Base-by-base conservation (phyloP, 495 filamentous ascomycete species). In the Parachaetomium inaequale region DNA sequence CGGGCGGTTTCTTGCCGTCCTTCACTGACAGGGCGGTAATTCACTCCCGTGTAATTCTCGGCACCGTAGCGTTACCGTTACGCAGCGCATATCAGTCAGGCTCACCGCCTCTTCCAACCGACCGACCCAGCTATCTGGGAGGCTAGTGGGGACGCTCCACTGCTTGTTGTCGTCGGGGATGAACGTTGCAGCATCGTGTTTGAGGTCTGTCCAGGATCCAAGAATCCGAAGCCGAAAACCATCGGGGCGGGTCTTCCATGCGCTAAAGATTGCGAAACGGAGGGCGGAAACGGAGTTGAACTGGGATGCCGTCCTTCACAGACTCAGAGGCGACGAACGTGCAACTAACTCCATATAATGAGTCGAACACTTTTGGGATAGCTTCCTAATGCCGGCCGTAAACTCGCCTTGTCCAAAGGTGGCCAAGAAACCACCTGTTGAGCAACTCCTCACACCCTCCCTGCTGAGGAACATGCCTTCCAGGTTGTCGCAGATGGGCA, bases 81-180 rank as follows among this genome's bases (percentile, higher is more conserved):
- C 19, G n/a, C 42, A 46, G 42, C 42, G n/a, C n/a, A n/a, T n/a
- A 46, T 46, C 42, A 15, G 19, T 21, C 17, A 23, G 21, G 21
- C 58, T 53, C 58, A 60, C 58, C 57, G 57, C 57, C 25, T 50
- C 57, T 51, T 59, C 15, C 17, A 10, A 26, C 14, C 53, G 21
- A 10, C 23, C 36, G 58, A 60, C 58, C 58, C 58, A 28, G 38
- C 36, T 12, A 34, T 32, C 49, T 60, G 58, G 58, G 46, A 28
- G 38, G 28, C 47, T 26, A 21, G 58, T 42, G 58, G 58, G 19
- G 47, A 40, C 23, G 7, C 5, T 42, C 57, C 57, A 40, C 47
- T 26, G 21, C 31, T 17, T 12, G 36, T 7, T 32, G 31, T 21
- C 8, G 7, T n/a, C 14, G 17, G 17, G 58, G 58, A 53, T 53